phyloP scores from a whole-genome alignment of 2,329 filamentous ascomycete genomes.

The Hymenotorrendiella dingleyae region DNA sequence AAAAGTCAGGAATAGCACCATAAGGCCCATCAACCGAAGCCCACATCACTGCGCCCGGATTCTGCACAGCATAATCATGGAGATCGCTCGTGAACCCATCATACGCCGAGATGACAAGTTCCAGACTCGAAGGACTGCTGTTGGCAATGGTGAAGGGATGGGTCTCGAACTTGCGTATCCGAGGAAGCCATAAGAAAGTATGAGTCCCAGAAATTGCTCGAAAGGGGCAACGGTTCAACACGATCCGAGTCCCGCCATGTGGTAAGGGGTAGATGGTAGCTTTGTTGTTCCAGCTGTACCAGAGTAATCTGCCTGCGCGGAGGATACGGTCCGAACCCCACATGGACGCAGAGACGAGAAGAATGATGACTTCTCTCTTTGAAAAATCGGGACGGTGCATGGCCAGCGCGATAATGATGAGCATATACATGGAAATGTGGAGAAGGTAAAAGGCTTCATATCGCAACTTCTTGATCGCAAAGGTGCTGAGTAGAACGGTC shows the following conservation, averaged over 20 bases:
- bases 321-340: slow-evolving; percentile 48
- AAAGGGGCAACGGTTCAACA: slow-evolving; percentile 42
- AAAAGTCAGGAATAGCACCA: slow-evolving; percentile 47
- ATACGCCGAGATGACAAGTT: slow-evolving; percentile 53
- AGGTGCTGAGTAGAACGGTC: slow-evolving; percentile 38
- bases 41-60: slow-evolving; percentile 43
- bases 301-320: slow-evolving; percentile 38
- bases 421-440: slow-evolving; percentile 44
- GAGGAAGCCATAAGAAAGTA: slow-evolving; percentile 59
- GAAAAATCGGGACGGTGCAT: slow-evolving; percentile 46
- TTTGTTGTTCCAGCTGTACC: slow-evolving; percentile 44
- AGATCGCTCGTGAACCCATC: slow-evolving; percentile 54
- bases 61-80: slow-evolving; percentile 43
- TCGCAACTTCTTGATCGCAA: slow-evolving; percentile 36
- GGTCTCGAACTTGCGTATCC: slow-evolving; percentile 49
- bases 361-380: slow-evolving; percentile 37
- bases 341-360: slow-evolving; percentile 38
- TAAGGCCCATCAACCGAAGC: slow-evolving; percentile 56
- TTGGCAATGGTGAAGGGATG: slow-evolving; percentile 59
- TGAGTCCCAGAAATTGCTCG: slow-evolving; percentile 50
- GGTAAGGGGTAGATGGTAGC: slow-evolving; percentile 49
- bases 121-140: slow-evolving; percentile 29
- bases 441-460: slow-evolving; percentile 53
- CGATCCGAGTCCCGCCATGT: slow-evolving; percentile 49
- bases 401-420: slow-evolving; percentile 42